A percentile compares a stretch with the other conserved stretches of the same genome.
Evolutionary conservation across 176 grass and related monocot genomes (phyloP).

Genomic region (Musa acuminata): DNA sequence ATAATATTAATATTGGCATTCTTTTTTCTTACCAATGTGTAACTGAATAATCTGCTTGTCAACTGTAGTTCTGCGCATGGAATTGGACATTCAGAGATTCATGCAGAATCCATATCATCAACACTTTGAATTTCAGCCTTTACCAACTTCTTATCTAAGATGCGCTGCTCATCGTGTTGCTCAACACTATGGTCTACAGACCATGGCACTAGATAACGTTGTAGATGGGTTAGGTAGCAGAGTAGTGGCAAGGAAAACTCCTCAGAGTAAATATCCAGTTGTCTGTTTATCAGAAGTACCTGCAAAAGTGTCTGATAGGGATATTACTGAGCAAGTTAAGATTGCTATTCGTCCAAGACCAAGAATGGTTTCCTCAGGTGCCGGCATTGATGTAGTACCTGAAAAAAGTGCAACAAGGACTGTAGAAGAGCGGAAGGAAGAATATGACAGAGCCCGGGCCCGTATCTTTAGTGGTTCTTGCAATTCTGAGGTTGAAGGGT

Average conservation of each 20-base stretch:
- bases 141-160: conserved; percentile 28
- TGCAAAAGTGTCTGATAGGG: conserved; percentile 15
- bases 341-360: conserved; percentile 24
- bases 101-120: conserved; percentile 27
- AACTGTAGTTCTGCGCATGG: conserved; percentile 31
- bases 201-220: conserved; percentile 14
- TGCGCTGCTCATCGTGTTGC: conserved; percentile 27
- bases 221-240: conserved; percentile 20
- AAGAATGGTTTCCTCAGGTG: conserved; percentile 1
- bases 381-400: not conserved
- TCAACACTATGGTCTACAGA: conserved; percentile 32
- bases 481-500: conserved; percentile 2
- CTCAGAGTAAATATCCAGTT: conserved; percentile 24
- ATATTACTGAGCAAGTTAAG: conserved; percentile 12
- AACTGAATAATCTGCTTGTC: not conserved
- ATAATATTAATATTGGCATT: too few species aligned
- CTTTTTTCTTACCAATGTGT: not conserved
- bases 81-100: conserved; percentile 33
- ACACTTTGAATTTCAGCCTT: conserved; percentile 34
- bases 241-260: conserved; percentile 29
- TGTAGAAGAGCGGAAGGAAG: conserved; percentile 30
- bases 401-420: not conserved
- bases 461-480: conserved; percentile 26
- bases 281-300: conserved; percentile 28
- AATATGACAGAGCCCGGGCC: conserved; percentile 34